Conservation (phyloP, 225 moss, liverwort and hornwort genomes). For the Rhytidiadelphus loreus region DNA sequence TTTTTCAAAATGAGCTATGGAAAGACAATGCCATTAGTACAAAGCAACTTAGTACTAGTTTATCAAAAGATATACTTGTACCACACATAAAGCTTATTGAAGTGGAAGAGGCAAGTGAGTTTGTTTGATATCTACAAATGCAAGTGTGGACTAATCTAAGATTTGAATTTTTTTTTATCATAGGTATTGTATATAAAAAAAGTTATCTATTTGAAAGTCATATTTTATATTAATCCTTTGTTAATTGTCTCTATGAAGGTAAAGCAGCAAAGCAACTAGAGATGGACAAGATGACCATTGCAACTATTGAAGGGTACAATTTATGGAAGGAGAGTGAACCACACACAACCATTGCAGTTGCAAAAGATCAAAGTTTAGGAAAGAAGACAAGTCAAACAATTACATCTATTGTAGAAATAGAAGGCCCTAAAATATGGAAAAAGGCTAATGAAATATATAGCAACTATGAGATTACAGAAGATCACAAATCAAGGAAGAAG, state of each 20-base stretch:
- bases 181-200: background rate
- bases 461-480: background rate
- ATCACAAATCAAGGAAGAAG: background rate
- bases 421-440: background rate
- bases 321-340: background rate
- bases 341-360: accelerated
- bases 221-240: background rate
- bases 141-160: accelerated
- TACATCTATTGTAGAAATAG: background rate
- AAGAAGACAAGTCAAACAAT: background rate
- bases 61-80: background rate
- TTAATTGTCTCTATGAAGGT: background rate
- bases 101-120: background rate
- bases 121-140: background rate
- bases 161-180: background rate
- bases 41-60: background rate
- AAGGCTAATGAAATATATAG: background rate
- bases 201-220: background rate
- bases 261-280: background rate
- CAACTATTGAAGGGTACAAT: background rate
- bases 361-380: background rate
- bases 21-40: background rate
- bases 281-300: background rate
- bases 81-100: background rate
- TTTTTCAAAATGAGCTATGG: background rate